Evolutionary conservation across 2,329 filamentous ascomycete species (phyloP), one percentile per base, ranked within the genome.

Genomic region (Xylariaceae sp.): DNA sequence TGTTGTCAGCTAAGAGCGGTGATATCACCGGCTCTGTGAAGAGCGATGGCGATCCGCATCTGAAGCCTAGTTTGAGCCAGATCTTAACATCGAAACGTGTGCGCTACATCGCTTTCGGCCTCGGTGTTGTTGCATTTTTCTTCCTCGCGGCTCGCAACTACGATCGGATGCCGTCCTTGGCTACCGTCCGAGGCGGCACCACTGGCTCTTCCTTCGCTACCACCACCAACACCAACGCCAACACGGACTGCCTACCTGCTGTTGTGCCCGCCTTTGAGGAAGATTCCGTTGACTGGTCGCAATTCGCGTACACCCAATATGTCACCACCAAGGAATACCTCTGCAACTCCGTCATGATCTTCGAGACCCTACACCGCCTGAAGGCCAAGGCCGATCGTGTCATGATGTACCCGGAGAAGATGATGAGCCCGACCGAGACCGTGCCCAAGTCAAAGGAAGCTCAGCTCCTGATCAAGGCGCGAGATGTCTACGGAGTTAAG

Each of bases 331-430:
- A 68, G 35, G 71, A 71, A 0, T 76, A 78, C 53, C 67, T 80
- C 2, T 80, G 77, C 60, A 79, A 78, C 62, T 74, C 76, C 0
- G 67, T 79, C 44, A 77, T 80, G 75, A 67, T 78, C 2, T 77
- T 79, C 50, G 76, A 77, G 55, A 70, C 68, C 1, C 53, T 80
- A 5, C 63, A 72, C 19, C 66, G 70, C 0, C 59, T 78, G 0
- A 65, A 68, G 5, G 78, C 74, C 56, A 72, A 69, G 41, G 73
- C 75, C 3, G 73, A 76, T 11, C 69, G 74, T 1, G 65, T 78
- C 2, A 68, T 80, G 60, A 69, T 80, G 68, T 78, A 78, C 54
- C 76, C 76, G 0, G 65, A 67, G 1, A 60, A 57, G 1, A 73
- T 73, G 71, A 68, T 72, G 62, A 58, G 63, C 34, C 67, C 69